Evolutionary conservation across 768 basidiomycete genomes (phyloP).

Genomic region (Trametes meyenii): DNA sequence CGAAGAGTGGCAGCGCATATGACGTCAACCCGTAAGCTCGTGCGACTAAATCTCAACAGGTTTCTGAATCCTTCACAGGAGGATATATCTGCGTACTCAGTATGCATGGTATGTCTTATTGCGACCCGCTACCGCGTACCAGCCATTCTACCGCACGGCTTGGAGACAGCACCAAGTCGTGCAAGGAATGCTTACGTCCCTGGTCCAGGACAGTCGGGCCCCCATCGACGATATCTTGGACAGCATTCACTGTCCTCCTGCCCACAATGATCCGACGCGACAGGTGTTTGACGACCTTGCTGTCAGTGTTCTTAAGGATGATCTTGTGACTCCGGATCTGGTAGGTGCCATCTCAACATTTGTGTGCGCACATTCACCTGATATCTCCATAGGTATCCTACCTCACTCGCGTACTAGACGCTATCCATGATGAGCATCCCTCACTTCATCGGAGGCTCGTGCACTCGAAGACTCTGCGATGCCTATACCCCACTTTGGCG

Average conservation of each 20-base stretch:
- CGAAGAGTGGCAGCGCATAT: slow-evolving; percentile 23
- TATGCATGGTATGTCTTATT: slow-evolving; percentile 74
- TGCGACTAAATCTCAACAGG: background rate
- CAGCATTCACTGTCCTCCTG: background rate
- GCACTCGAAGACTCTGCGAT: background rate
- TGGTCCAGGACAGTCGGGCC: background rate
- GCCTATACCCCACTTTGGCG: background rate
- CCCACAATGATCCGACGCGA: background rate
- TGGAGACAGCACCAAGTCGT: slow-evolving; percentile 52
- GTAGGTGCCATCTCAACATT: background rate
- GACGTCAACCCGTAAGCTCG: slow-evolving; percentile 49
- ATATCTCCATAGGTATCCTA: background rate
- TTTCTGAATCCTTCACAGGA: slow-evolving; percentile 38
- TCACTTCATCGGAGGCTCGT: background rate
- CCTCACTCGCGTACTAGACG: background rate
- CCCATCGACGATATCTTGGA: background rate
- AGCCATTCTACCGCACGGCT: slow-evolving; percentile 47
- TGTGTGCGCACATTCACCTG: background rate
- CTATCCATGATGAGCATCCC: background rate
- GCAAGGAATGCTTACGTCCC: slow-evolving; percentile 40
- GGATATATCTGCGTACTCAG: slow-evolving; percentile 63
- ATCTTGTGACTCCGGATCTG: background rate
- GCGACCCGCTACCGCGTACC: slow-evolving; percentile 49
- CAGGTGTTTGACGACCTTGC: background rate
- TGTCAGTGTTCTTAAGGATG: background rate